Conservation (phyloP, 2,329 filamentous ascomycete genomes). For the Pezicula neosporulosa region DNA sequence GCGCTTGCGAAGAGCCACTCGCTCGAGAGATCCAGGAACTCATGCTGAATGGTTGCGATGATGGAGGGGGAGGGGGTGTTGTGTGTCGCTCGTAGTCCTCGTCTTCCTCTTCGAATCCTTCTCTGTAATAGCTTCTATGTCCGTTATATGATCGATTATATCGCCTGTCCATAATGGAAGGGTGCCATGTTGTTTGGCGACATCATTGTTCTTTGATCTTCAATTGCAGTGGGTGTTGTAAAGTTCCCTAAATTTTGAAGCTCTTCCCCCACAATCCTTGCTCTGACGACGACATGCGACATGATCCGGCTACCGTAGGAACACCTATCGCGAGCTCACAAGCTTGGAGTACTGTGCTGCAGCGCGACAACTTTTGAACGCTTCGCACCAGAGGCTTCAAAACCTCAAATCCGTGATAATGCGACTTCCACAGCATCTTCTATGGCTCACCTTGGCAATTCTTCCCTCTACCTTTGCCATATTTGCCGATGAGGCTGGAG, state of each 20-base stretch:
- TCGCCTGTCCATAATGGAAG: conserved; percentile 3
- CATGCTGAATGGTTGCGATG: conserved; percentile 13
- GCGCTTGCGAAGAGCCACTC: conserved; percentile 30
- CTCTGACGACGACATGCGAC: neutral
- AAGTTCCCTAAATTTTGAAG: neutral
- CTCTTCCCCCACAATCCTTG: neutral
- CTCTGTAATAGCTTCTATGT: neutral
- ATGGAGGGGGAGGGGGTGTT: conserved; percentile 1
- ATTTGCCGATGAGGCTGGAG: conserved; percentile 85
- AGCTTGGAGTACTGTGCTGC: neutral
- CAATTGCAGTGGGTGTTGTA: neutral
- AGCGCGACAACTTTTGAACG: neutral
- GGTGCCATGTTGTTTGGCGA: neutral
- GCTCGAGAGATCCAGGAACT: conserved; percentile 23
- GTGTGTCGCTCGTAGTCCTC: conserved; percentile 2
- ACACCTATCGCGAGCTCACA: conserved; percentile 1
- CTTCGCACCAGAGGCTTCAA: neutral
- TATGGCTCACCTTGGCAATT: conserved; percentile 24
- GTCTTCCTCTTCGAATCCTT: conserved; percentile 1
- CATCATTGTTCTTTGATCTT: neutral
- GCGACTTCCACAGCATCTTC: conserved; percentile 25
- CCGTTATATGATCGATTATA: conserved; percentile 2
- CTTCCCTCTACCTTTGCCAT: conserved; percentile 51
- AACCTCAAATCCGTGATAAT: conserved; percentile 10
- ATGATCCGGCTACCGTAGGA: neutral